Base-by-base conservation (phyloP, 495 filamentous ascomycete genomes). In the Podospora conica region DNA sequence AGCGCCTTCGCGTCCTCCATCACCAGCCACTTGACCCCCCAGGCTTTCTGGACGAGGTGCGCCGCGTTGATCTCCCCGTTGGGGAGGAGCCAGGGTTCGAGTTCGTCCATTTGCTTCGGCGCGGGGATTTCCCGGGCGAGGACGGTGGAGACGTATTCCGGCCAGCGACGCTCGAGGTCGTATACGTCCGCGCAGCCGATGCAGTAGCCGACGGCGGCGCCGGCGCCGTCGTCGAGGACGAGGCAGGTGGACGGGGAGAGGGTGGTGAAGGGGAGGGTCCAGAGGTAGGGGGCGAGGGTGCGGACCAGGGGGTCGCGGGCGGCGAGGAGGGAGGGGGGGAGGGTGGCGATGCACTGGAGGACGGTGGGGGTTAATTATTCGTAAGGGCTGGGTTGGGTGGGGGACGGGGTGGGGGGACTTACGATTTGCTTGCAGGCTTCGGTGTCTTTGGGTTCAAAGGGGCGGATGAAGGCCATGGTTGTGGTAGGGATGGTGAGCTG, bases 191-290 rank as follows among this genome's bases (percentile, higher is more conserved):
- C 74, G 22, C 65, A 65, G 64, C 79, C 79, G 61, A 80, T 75
- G 25, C 76, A 71, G 69, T 81, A 81, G 59, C 78, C 78, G 20
- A 80, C 78, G 1, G 70, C 72, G 8, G n/a, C 31, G 28, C 78
- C 77, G 5, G 64, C 31, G 33, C 78, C 79, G 65, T 78, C 76
- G 71, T 79, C 78, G 5, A 81, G 73, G 8, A 81, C 73, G 67
- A 78, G 74, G 71, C 75, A 76, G 65, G 68, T 68, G 1, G 54
- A 21, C 0, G 79, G 79, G 53, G 62, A 74, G 63, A 81, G 75
- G 61, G 72, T 69, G 25, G 77, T 80, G 71, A 77, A 81, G 8
- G 71, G 79, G 54, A 80, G 77, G 15, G 77, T 78, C 79, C 79
- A 81, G 70, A 80, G 66, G 69, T 81, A 81, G 18, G 79, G 79